Percentiles rank a stretch among this genome's conserved stretches.
These are phyloP conservation scores for Cercospora citrullina DNA, from an alignment of 2,329 filamentous ascomycete species.

Conservation along the genomic window DNA sequence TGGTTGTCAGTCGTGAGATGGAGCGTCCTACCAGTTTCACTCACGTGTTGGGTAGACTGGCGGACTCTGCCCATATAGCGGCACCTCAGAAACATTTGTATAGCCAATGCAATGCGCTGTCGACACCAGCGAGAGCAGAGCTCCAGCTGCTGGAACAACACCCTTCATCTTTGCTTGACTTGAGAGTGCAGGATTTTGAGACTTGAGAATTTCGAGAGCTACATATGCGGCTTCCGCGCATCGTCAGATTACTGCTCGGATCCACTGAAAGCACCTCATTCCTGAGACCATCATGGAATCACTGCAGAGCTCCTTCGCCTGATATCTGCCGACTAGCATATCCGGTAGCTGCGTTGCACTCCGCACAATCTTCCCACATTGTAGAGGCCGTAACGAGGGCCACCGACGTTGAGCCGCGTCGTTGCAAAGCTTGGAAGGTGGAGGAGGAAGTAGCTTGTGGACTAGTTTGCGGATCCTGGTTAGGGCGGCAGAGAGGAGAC, in stretches of 20 bases:
- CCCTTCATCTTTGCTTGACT: slow-evolving; percentile 20
- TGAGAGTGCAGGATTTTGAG: not conserved
- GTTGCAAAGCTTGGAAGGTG: not conserved
- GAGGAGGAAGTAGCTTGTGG: not conserved
- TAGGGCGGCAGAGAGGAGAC: not conserved
- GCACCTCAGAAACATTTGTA: slow-evolving; percentile 26
- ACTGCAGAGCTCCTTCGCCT: not conserved
- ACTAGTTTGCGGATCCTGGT: not conserved
- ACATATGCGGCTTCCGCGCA: not conserved
- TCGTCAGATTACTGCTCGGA: not conserved
- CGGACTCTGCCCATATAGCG: slow-evolving; percentile 28
- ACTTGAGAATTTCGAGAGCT: not conserved
- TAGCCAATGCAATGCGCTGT: slow-evolving; percentile 18
- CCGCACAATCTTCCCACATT: not conserved
- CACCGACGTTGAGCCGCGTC: not conserved
- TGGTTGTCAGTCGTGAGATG: slow-evolving; percentile 5
- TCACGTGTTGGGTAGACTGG: slow-evolving; percentile 36
- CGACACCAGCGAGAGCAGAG: slow-evolving; percentile 21
- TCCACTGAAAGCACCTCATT: not conserved
- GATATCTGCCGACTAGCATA: not conserved
- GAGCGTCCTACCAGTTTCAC: not conserved
- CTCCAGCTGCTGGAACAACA: slow-evolving; percentile 15
- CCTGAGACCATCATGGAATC: not conserved
- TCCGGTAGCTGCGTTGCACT: not conserved
- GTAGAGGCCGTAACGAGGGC: not conserved